These are phyloP conservation scores for Pleurotus tuber-regium DNA, from an alignment of 768 basidiomycete genomes.

Conservation along the genomic window DNA sequence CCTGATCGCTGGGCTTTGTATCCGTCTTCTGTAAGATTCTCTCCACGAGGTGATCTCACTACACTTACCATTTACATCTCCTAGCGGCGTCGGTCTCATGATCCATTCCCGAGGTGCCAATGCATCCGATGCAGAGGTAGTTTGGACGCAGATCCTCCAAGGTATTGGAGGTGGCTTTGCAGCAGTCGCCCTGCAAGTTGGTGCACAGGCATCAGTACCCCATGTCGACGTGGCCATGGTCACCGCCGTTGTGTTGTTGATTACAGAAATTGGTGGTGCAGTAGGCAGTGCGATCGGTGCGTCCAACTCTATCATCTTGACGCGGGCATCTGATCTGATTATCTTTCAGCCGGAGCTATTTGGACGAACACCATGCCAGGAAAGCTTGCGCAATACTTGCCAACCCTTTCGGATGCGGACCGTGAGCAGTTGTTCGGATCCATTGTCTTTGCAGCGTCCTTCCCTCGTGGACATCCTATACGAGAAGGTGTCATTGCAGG, in stretches of 20 bases:
- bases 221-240: conserved; percentile 67
- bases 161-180: conserved; percentile 76
- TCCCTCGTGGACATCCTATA: conserved; percentile 52
- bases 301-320: conserved; percentile 19
- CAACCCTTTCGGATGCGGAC: conserved; percentile 40
- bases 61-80: background rate
- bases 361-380: conserved; percentile 68
- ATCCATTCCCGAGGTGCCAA: conserved; percentile 65
- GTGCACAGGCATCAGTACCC: conserved; percentile 62
- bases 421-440: conserved; percentile 51
- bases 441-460: conserved; percentile 47
- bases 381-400: conserved; percentile 54
- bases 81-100: conserved; percentile 64
- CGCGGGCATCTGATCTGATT: background rate
- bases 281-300: conserved; percentile 61
- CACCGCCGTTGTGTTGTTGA: conserved; percentile 63
- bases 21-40: conserved; percentile 47
- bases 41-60: background rate
- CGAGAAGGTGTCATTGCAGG: conserved; percentile 63
- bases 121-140: conserved; percentile 51
- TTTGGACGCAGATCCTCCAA: conserved; percentile 69
- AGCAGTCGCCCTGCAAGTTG: conserved; percentile 52
- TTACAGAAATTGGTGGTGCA: conserved; percentile 68
- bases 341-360: conserved; percentile 51
- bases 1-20: conserved; percentile 53